These are phyloP conservation scores for Tricholoma terreum DNA, from an alignment of 768 basidiomycete species.

Conservation along the genomic window DNA sequence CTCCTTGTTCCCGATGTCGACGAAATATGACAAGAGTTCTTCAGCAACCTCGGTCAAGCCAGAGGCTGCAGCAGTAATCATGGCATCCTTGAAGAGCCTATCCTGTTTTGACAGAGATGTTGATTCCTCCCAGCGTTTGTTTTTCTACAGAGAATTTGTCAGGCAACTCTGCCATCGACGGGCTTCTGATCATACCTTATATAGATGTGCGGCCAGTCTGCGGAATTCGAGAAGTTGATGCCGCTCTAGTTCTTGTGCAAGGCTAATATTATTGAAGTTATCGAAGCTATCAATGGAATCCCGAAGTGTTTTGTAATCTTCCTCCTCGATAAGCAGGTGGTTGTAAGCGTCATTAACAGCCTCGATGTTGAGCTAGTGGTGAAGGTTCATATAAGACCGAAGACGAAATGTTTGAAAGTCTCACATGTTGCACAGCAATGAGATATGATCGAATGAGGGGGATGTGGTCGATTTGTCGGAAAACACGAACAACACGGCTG, in stretches of 20 bases:
- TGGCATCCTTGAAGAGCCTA: constrained; percentile 95
- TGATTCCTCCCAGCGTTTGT: constrained; percentile 93
- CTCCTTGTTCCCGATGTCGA: constrained; percentile 98
- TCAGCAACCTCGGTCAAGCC: constrained; percentile 86
- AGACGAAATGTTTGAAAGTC: constrained; percentile 20
- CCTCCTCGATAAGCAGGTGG: constrained; percentile 96
- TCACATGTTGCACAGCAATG: constrained; percentile 91
- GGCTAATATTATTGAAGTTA: constrained; percentile 90
- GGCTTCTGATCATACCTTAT: constrained; percentile 60
- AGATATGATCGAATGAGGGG: constrained; percentile 95
- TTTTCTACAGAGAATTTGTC: constrained; percentile 61
- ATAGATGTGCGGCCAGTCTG: constrained; percentile 89
- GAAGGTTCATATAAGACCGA: neutral
- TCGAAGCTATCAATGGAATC: constrained; percentile 98
- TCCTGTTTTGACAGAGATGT: constrained; percentile 94
- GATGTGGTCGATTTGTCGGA: constrained; percentile 92
- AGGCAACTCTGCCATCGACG: neutral
- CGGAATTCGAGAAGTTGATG: constrained; percentile 95
- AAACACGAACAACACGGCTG: constrained; percentile 91
- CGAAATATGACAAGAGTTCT: constrained; percentile 93
- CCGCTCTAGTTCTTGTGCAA: constrained; percentile 82
- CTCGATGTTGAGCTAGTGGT: constrained; percentile 79
- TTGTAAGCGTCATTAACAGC: constrained; percentile 99
- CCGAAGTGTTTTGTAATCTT: constrained; percentile 96
- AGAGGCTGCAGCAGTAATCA: constrained; percentile 88